Conservation (phyloP, 2,329 filamentous ascomycete genomes). For the Microthyrium microscopicum region DNA sequence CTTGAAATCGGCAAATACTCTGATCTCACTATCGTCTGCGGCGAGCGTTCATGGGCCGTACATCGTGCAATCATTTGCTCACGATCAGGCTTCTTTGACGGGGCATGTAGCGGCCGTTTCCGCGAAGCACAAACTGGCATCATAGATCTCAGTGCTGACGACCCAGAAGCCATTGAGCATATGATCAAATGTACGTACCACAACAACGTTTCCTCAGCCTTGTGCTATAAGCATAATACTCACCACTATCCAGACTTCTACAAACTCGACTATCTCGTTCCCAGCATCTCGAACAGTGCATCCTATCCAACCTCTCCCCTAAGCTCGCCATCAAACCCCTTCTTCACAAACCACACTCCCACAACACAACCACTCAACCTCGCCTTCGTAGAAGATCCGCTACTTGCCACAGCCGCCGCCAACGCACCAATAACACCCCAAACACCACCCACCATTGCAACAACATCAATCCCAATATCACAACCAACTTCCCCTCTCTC, state of each 20-base stretch:
- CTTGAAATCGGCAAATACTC: constrained; percentile 26
- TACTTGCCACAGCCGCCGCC: constrained; percentile 15
- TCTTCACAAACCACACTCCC: constrained; percentile 7
- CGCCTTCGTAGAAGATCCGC: constrained; percentile 20
- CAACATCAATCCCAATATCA: no score
- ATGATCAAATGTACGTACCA: constrained; percentile 23
- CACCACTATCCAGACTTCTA: constrained; percentile 20
- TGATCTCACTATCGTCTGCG: constrained; percentile 31
- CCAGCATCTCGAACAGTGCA: constrained; percentile 11
- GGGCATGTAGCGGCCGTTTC: constrained; percentile 22
- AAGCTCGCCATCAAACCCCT: constrained; percentile 10
- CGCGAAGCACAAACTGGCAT: constrained; percentile 20
- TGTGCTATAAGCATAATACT: background rate
- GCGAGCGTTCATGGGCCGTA: constrained; percentile 27
- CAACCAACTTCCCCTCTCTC: no score
- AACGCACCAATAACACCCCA: background rate
- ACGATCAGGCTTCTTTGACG: constrained; percentile 29
- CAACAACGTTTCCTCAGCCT: background rate
- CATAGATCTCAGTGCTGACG: constrained; percentile 24
- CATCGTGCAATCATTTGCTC: constrained; percentile 33
- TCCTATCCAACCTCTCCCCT: constrained; percentile 16
- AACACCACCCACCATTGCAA: no score
- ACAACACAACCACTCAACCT: constrained; percentile 17
- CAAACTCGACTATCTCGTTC: constrained; percentile 24
- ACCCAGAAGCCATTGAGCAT: constrained; percentile 23